Evolutionary conservation across 306 rosid genomes (phyloP).

Genomic region (Cucurbita maxima): DNA sequence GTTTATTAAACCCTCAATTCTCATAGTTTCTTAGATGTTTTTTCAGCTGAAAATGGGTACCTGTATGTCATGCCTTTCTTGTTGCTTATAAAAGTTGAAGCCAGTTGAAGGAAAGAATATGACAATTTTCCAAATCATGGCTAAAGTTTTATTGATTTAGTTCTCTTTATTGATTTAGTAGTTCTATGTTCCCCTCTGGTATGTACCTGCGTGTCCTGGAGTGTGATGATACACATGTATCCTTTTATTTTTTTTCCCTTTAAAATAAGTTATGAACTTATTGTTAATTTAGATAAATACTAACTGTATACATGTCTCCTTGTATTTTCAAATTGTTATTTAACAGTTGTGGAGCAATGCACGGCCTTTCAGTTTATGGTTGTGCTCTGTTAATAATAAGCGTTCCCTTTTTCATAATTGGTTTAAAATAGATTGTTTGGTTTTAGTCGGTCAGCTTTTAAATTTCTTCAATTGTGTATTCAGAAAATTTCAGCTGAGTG

Average conservation of each 20-base stretch:
- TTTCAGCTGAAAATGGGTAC: background rate
- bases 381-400: background rate
- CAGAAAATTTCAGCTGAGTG: background rate
- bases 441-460: background rate
- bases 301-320: background rate
- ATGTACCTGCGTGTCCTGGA: background rate
- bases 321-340: background rate
- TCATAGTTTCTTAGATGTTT: background rate
- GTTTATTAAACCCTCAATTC: background rate
- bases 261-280: background rate
- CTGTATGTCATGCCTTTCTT: background rate
- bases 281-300: background rate
- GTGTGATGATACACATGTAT: background rate
- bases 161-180: background rate
- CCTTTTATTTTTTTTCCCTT: background rate
- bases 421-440: background rate
- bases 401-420: background rate
- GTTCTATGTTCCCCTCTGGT: background rate
- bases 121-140: background rate
- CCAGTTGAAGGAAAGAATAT: background rate
- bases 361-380: background rate
- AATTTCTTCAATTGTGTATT: background rate
- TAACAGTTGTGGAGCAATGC: background rate
- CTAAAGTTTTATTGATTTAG: background rate
- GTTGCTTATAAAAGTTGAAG: background rate